A percentile compares a stretch with the other conserved stretches of the same genome.
Evolutionary conservation across 2,329 filamentous ascomycete genomes (phyloP).

Genomic region (Elsinoe necatrix): DNA sequence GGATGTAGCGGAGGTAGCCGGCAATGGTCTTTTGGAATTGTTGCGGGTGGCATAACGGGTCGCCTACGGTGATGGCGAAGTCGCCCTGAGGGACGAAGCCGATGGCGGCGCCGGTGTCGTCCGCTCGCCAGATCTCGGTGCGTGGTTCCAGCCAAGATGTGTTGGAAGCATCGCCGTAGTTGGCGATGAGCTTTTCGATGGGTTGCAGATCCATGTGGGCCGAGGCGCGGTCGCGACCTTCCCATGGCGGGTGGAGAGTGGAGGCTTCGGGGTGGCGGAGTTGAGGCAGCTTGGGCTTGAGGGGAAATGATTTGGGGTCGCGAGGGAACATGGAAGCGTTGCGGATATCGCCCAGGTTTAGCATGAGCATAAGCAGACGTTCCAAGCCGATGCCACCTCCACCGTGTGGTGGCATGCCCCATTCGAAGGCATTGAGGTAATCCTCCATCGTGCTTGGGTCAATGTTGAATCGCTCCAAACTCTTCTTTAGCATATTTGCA

Average conservation of each 20-base stretch:
- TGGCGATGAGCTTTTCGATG: conserved; percentile 81
- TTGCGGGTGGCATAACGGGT: conserved; percentile 71
- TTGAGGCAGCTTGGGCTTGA: conserved; percentile 50
- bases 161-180: conserved; percentile 90
- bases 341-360: conserved; percentile 81
- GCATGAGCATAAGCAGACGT: conserved; percentile 75
- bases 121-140: conserved; percentile 80
- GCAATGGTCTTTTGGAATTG: conserved; percentile 68
- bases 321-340: conserved; percentile 80
- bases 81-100: conserved; percentile 71
- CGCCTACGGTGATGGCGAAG: conserved; percentile 75
- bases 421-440: conserved; percentile 81
- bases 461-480: conserved; percentile 68
- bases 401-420: conserved; percentile 79
- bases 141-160: conserved; percentile 89
- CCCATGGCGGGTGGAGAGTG: conserved; percentile 63
- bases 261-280: conserved; percentile 84
- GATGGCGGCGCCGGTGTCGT: conserved; percentile 68
- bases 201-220: conserved; percentile 55
- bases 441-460: conserved; percentile 78
- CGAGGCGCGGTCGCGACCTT: conserved; percentile 39
- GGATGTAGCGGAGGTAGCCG: conserved; percentile 67
- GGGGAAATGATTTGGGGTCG: conserved; percentile 78
- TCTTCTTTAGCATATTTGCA: conserved; percentile 61
- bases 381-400: conserved; percentile 86